Evolutionary conservation across 495 filamentous ascomycete genomes (phyloP), one percentile per base, ranked within the genome.

Genomic region (Penicillium desertorum): DNA sequence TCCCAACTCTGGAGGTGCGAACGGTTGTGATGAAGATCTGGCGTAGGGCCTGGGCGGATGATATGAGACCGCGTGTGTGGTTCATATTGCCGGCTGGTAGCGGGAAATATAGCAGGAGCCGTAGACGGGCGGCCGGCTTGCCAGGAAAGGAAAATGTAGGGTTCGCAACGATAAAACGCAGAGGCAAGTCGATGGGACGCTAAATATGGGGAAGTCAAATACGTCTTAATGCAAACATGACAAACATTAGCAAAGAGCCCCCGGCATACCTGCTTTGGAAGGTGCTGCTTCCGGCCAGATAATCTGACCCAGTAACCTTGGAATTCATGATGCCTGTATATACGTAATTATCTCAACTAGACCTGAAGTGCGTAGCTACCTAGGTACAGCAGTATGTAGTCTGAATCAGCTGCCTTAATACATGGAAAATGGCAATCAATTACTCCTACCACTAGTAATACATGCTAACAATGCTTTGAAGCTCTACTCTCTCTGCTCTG

Each of bases 21-120:
- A 63, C 53, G 9, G 75, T 64, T 34, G 64, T 10, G n/a, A 72
- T 19, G 57, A 78, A 74, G 46, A 63, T 63, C 41, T 61, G 69
- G 47, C 75, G 72, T 45, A 78, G 56, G 29, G 67, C 71, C 53
- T 75, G 72, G 57, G 73, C 68, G 4, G 71, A 68, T 6, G 72
- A 75, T 29, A 73, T 48, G 57, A 74, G 70, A 45, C 67, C 62
- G 37, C 72, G 68, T n/a, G 65, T 68, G 60, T 76, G 71, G 51
- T 69, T 72, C 75, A 78, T 78, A 19, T 50, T 66, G 55, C 8
- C 30, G 42, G 27, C 27, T 32, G 17, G 5, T 53, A 20, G 14
- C 11, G 7, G n/a, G 14, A 41, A 48, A 5, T 32, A 7, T 20
- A 25, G 17, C 22, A 29, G 14, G n/a, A 10, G 14, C 0, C 5